Evolutionary conservation across 306 rosid genomes (phyloP).

Genomic region (Hippophae tibetana): DNA sequence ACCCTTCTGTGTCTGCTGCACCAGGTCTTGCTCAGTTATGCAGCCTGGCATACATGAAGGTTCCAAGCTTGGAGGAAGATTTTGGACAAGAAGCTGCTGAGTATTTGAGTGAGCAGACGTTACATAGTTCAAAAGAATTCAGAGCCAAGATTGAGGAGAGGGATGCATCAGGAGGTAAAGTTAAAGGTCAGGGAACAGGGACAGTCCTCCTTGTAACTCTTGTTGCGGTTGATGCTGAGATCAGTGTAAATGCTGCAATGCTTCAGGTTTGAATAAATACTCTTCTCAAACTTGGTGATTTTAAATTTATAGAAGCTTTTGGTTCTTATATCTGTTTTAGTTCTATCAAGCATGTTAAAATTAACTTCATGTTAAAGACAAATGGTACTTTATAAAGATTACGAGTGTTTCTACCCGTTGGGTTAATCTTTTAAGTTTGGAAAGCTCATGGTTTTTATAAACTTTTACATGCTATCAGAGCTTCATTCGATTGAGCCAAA

Average conservation of each 20-base stretch:
- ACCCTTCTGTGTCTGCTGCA: constrained; percentile 65
- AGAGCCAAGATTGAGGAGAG: constrained; percentile 83
- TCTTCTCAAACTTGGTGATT: background rate
- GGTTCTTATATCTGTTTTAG: background rate
- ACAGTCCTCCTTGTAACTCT: constrained; percentile 60
- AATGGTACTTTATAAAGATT: no score
- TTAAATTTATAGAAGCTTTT: background rate
- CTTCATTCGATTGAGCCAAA: no score
- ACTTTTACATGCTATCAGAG: no score
- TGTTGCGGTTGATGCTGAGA: constrained; percentile 77
- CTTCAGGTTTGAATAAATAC: constrained; percentile 53
- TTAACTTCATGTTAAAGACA: no score
- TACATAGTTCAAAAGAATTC: constrained; percentile 60
- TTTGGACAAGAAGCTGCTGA: constrained; percentile 93
- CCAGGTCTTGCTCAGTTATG: constrained; percentile 90
- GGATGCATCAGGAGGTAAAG: constrained; percentile 82
- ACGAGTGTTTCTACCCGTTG: no score
- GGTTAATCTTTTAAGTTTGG: no score
- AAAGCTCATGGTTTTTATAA: no score
- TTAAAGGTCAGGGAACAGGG: constrained; percentile 92
- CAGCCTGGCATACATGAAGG: constrained; percentile 76
- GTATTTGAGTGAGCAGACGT: constrained; percentile 55
- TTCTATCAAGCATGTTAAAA: background rate
- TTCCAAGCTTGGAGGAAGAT: constrained; percentile 80
- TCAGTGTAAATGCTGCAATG: constrained; percentile 78